Base-by-base conservation (phyloP, 768 basidiomycete species). In the Mycena kentingensis region DNA sequence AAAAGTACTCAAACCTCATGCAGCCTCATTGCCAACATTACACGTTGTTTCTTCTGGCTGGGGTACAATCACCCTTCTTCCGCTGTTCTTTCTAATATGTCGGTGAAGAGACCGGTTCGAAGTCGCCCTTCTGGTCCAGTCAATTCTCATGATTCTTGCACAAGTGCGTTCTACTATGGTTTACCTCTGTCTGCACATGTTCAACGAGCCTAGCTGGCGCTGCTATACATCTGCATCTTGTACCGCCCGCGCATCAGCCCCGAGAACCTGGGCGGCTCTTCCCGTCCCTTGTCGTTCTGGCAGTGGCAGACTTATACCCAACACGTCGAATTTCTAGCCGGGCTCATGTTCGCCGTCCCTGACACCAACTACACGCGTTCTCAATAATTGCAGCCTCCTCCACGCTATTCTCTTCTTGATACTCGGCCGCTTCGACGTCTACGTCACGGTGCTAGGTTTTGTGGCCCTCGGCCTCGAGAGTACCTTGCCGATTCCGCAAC, bases 1-100 rank as follows among this genome's bases (percentile, higher is more conserved):
- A 22, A 16, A 27, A 46, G 62, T 49, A 61, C 45, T 11, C n/a
- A 27, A 4, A 15, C 24, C 26, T 47, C 18, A 22, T 36, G 22
- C 57, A 90, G 89, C 60, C 74, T 92, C 27, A 76, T 89, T 53
- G 89, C 90, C 44, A 93, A 93, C 68, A 90, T 93, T 47, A 87
- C 87, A 22, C 79, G 91, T 63, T 93, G 91, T 68, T 93, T 92
- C 76, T 93, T 93, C 71, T 93, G 91, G 91, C 71, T 93, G 29
- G 91, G 91, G 77, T 79, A 57, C 25, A 70, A 57, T 41, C 38
- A n/a, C 29, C 34, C n/a, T 11, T 10, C 25, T 12, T 3, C 18
- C 35, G 12, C 5, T 36, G 24, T 31, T 15, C 22, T 48, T 8
- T 35, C 26, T 10, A 16, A 31, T 24, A 15, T 21, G 31, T 18